A percentile compares a stretch with the other conserved stretches of the same genome.
Evolutionary conservation across 768 basidiomycete genomes (phyloP).

Genomic region (Boletales sp.): DNA sequence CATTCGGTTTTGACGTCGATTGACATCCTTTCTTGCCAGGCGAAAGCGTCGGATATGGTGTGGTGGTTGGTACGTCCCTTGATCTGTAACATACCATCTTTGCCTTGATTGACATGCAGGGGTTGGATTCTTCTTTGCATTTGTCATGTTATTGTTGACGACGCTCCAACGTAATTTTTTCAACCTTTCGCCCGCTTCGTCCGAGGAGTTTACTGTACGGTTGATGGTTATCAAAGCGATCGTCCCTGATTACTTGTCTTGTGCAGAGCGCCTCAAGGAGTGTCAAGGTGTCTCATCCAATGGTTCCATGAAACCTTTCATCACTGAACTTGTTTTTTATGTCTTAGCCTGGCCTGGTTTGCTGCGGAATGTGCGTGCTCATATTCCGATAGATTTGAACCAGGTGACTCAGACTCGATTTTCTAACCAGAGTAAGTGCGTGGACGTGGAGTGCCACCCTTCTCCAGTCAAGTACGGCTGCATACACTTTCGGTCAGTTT

Average conservation of each 20-base stretch:
- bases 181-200: constrained; percentile 20
- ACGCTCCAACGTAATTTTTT: too few species aligned
- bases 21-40: too few species aligned
- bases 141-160: too few species aligned
- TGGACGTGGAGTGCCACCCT: constrained; percentile 59
- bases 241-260: background rate
- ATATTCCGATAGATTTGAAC: background rate
- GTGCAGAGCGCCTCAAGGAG: constrained; percentile 43
- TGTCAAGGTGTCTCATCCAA: constrained; percentile 34
- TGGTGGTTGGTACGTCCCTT: too few species aligned
- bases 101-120: too few species aligned
- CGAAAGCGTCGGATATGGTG: too few species aligned
- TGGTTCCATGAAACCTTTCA: background rate
- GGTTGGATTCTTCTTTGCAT: too few species aligned
- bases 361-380: constrained; percentile 43
- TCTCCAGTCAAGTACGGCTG: constrained; percentile 50
- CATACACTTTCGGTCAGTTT: constrained; percentile 41
- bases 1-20: too few species aligned
- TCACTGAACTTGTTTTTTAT: background rate
- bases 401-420: background rate
- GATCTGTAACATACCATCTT: too few species aligned
- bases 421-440: constrained; percentile 39
- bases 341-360: constrained; percentile 44
- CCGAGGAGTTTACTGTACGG: constrained; percentile 48
- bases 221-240: background rate